Evolutionary conservation across 2,329 filamentous ascomycete species (phyloP), one percentile per base, ranked within the genome.

Genomic region (Phaeosphaeriaceae sp.): DNA sequence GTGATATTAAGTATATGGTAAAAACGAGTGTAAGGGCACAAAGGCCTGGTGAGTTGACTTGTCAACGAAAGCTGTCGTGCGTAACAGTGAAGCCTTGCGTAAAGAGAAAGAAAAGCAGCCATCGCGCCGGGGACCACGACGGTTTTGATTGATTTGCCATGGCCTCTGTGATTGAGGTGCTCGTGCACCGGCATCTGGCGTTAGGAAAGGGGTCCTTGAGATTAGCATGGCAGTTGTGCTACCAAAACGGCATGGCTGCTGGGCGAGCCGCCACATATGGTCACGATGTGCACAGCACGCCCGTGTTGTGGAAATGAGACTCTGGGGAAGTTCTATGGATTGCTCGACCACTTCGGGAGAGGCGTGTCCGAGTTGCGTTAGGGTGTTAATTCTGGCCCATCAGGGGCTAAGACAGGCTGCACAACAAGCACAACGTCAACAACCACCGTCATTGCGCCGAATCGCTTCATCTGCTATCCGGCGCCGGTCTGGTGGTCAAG

Each of bases 11-110:
- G 56, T 62, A 62, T 48, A 53, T 41, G 20, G 13, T 11, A 51
- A 58, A 74, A 76, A 76, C 64, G 74, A 76, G 68, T 68, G 74
- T 72, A 71, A 58, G 54, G 75, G 74, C 74, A 71, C 72, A 64
- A 71, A 66, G 70, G 72, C 73, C 71, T 36, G 61, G 61, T 64
- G 61, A 40, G 7, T 55, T 50, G 53, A 61, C 65, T 72, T 72
- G 70, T 66, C 63, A 67, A 69, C 70, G 70, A 75, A 68, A 71
- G 69, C 69, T 64, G 63, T 57, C 64, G 66, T 68, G 66, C 65
- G 69, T 72, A 68, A 67, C 68, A 64, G 49, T 11, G 65, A 70
- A 66, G 69, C 72, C 71, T 73, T 73, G 71, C 63, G 70, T 67
- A 67, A 55, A 57, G 60, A 62, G 63, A 69, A 58, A 60, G 62